Evolutionary conservation across 2,329 filamentous ascomycete species (phyloP).

Genomic region (Calonectria hongkongensis): DNA sequence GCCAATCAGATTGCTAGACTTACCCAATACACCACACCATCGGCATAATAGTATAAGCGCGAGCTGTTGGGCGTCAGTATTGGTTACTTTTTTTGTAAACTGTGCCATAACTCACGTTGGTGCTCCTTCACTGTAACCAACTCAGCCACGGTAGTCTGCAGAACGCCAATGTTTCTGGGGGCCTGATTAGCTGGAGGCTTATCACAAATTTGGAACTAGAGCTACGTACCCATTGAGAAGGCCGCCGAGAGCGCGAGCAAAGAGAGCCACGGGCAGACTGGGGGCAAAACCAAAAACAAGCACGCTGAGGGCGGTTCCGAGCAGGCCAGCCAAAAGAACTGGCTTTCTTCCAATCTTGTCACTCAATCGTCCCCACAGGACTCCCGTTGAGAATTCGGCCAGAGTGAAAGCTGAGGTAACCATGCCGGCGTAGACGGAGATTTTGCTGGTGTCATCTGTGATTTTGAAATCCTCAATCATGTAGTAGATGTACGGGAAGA

Average conservation of each 20-base stretch:
- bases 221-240: slow-evolving; percentile 88
- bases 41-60: slow-evolving; percentile 97
- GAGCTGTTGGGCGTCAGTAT: slow-evolving; percentile 72
- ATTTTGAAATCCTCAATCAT: slow-evolving; percentile 96
- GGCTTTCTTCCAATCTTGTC: slow-evolving; percentile 95
- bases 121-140: slow-evolving; percentile 95
- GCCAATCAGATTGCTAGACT: slow-evolving; percentile 54
- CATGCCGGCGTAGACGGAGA: slow-evolving; percentile 95
- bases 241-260: slow-evolving; percentile 92
- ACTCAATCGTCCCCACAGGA: slow-evolving; percentile 95
- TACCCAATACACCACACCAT: slow-evolving; percentile 97
- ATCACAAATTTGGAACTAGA: slow-evolving; percentile 31
- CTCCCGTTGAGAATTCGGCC: slow-evolving; percentile 93
- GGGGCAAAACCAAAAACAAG: slow-evolving; percentile 93
- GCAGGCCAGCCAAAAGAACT: slow-evolving; percentile 90
- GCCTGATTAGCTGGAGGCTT: slow-evolving; percentile 41
- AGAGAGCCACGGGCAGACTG: slow-evolving; percentile 86
- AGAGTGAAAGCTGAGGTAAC: slow-evolving; percentile 97
- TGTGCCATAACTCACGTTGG: slow-evolving; percentile 78
- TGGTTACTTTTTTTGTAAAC: neutral
- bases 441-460: slow-evolving; percentile 84
- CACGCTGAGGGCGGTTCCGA: slow-evolving; percentile 94
- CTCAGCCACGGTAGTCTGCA: slow-evolving; percentile 96
- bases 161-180: slow-evolving; percentile 89
- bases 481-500: slow-evolving; percentile 98